A percentile compares a stretch with the other conserved stretches of the same genome.
phyloP scores from a whole-genome alignment of 2,329 filamentous ascomycete genomes.

The Arthrobotrys musiformis region DNA sequence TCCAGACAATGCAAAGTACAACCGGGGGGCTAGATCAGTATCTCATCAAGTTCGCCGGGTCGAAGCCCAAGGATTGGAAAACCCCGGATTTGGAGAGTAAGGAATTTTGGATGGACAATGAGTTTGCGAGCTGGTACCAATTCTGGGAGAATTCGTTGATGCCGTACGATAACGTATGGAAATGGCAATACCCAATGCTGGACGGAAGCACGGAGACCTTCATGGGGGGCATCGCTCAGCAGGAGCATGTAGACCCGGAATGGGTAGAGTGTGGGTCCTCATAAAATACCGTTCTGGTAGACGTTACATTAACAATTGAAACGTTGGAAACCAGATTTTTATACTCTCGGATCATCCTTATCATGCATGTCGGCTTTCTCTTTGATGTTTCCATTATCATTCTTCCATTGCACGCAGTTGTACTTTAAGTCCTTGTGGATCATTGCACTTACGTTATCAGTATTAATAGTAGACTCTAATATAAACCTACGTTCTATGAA shows the following conservation, averaged over 20 bases:
- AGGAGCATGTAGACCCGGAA: neutral
- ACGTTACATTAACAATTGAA: no score
- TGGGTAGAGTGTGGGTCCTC: neutral
- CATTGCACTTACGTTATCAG: neutral
- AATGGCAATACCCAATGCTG: constrained; percentile 45
- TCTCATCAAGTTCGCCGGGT: constrained; percentile 1
- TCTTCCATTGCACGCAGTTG: neutral
- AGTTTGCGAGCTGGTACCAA: constrained; percentile 43
- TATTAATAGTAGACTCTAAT: neutral
- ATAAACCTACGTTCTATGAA: neutral
- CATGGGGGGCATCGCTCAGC: neutral
- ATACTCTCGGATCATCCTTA: no score
- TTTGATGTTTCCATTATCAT: neutral
- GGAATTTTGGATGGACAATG: constrained; percentile 18
- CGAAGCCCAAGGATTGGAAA: constrained; percentile 16
- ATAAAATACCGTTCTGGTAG: no score
- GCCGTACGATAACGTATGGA: constrained; percentile 50
- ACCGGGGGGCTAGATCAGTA: neutral
- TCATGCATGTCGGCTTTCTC: no score
- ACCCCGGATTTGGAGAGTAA: no score
- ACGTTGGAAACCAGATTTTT: no score
- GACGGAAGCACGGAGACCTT: no score
- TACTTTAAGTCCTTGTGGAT: neutral
- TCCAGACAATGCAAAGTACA: constrained; percentile 5
- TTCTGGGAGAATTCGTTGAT: constrained; percentile 44